Conservation (phyloP, 2,329 filamentous ascomycete species). For the Botrytis tulipae region DNA sequence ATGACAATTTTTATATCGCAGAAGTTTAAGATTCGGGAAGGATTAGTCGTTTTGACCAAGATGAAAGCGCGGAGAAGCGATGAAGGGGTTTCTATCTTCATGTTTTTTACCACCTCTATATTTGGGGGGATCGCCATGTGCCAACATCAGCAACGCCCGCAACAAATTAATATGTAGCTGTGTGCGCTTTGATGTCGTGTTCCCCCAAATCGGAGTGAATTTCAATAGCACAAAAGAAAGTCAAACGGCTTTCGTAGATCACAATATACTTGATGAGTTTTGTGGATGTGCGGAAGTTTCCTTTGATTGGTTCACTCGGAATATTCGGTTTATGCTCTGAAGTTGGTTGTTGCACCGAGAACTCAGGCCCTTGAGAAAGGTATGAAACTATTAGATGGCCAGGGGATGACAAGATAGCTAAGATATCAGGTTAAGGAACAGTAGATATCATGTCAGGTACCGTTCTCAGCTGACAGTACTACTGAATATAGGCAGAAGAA, state of each 20-base stretch:
- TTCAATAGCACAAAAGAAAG: neutral
- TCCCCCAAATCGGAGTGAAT: slow-evolving; percentile 1
- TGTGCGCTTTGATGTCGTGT: slow-evolving; percentile 6
- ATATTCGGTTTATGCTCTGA: neutral
- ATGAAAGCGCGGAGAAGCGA: neutral
- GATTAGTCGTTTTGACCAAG: neutral
- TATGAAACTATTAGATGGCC: neutral
- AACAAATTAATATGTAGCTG: slow-evolving; percentile 6
- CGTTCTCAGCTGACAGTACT: slow-evolving; percentile 14
- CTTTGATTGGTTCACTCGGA: neutral
- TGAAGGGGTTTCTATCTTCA: neutral
- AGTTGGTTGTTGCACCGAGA: neutral
- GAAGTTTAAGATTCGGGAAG: neutral
- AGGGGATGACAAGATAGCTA: neutral
- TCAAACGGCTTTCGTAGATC: slow-evolving; percentile 19
- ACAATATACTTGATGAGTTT: slow-evolving; percentile 9
- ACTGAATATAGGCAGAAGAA: neutral
- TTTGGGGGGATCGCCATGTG: slow-evolving; percentile 2
- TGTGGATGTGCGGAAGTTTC: neutral
- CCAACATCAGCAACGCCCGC: neutral
- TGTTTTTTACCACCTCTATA: neutral
- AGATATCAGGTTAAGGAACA: neutral
- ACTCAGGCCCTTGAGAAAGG: neutral
- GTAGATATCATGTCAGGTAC: slow-evolving; percentile 16
- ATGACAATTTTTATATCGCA: neutral